Evolutionary conservation across 2,329 filamentous ascomycete species (phyloP).

Genomic region (Ceratocystis harringtonii): DNA sequence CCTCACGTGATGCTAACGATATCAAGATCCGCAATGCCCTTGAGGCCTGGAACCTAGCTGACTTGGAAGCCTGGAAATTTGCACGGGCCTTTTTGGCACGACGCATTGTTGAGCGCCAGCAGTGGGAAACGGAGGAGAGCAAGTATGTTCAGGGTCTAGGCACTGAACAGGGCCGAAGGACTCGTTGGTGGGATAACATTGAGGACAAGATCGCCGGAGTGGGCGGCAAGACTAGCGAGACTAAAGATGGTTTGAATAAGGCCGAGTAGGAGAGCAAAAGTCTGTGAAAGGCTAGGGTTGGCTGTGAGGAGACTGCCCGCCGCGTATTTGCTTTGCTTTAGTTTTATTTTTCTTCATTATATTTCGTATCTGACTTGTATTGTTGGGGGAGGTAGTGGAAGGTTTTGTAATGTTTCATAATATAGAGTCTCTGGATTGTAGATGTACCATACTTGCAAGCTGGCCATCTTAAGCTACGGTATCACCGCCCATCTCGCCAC

Average conservation of each 20-base stretch:
- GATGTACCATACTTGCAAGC: not conserved
- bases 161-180: conserved; percentile 30
- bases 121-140: conserved; percentile 57
- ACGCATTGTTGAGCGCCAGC: conserved; percentile 43
- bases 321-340: not conserved
- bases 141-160: conserved; percentile 49
- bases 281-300: not conserved
- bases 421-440: not conserved
- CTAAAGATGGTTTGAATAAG: not conserved
- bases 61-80: conserved; percentile 67
- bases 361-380: not conserved
- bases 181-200: conserved; percentile 25
- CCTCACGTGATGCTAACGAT: conserved; percentile 30
- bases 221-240: not conserved
- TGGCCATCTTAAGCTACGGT: conserved; percentile 24
- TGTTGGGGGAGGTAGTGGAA: not conserved
- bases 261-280: not conserved
- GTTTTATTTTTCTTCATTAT: not conserved
- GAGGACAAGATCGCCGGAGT: conserved; percentile 18
- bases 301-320: not conserved
- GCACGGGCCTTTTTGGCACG: conserved; percentile 52
- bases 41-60: conserved; percentile 55
- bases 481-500: conserved; percentile 49
- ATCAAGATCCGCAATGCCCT: conserved; percentile 37
- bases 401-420: not conserved